Base-by-base conservation (phyloP, 2,329 filamentous ascomycete species). In the Dactylellina haptotyla region DNA sequence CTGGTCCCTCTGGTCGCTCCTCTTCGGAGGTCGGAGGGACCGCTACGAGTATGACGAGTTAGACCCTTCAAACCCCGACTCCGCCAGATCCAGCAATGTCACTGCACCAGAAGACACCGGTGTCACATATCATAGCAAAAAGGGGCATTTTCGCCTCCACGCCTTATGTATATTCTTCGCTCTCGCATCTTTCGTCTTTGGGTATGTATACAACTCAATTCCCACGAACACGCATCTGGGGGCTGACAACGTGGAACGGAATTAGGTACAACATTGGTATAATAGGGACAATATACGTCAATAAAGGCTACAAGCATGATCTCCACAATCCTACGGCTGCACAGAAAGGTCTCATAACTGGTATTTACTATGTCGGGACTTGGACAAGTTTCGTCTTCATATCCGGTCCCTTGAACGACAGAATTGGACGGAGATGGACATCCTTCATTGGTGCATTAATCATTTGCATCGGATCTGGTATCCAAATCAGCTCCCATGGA, bases 311-410 rank as follows among this genome's bases (percentile, higher is more conserved):
- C 80, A 79, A 80, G n/a, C 78, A 81, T 16, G 80, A 83, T 4
- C 81, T 87, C 9, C 79, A 82, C 54, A 76, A 83, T 25, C 84
- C 83, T 4, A 80, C 79, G 1, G 82, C 85, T 1, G 79, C 82
- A 4, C 81, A 81, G 53, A 85, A 81, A 56, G 86, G 86, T 5
- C 78, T 85, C 39, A 83, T 88, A 76, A 87, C 85, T 0, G 84
- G 83, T 41, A 83, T 86, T 32, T 87, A 87, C 80, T 87, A 87
- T 76, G 77, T 85, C 14, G 86, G 86, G 46, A 87, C 86, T 3
- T 85, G 85, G 81, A 61, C 82, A 14, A 85, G 84, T 76, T 87
- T 87, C 77, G 75, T 87, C 1, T 84, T 87, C 75, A 59, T 87
- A 18, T 84, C 86, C 0, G 85, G 86, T 50, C 82, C 83, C 1